Base-by-base conservation (phyloP, 225 moss, liverwort and hornwort species). In the Thuidium tamariscinum region DNA sequence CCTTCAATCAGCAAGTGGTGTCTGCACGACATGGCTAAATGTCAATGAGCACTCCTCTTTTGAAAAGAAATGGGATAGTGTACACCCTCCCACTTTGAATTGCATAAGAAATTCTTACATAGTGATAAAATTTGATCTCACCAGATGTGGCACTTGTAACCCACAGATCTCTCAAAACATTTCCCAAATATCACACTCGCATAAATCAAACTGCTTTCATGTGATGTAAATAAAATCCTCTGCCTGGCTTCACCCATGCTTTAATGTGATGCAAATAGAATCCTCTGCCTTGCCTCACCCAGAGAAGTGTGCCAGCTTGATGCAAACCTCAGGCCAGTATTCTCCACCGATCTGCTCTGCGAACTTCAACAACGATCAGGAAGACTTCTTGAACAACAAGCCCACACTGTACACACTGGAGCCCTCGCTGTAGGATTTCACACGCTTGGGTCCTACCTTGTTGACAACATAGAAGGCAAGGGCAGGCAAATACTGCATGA, bases 401-500 rank as follows among this genome's bases (percentile, higher is more conserved):
- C 74, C 79, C 84, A 88, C 16, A 18, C 76, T 80, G 64, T 89
- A 90, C 80, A 84, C 90, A 83, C 90, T 89, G 9, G 74, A 64
- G 11, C 91, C 91, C 59, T 93, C 87, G 39, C 86, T 93, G 16
- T 89, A 92, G 13, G 92, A 84, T 65, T 90, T 88, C 76, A 92
- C 87, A 55, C 93, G 93, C 89, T 92, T 89, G 8, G 90, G 92
- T 62, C 93, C 93, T 4, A 93, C 78, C 82, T 87, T 90, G 88
- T 93, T 89, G 14, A 93, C 60, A 27, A 91, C 76, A 52, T 86
- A 88, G 61, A 90, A 92, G 52, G 90, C 93, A 51, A 93, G 82
- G 21, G 90, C 75, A 34, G 92, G 93, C 57, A 88, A 46, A 44
- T 93, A 93, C 85, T 96, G 95, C 86, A 92, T 89, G 84, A 93